A percentile compares a stretch with the other conserved stretches of the same genome.
phyloP scores from a whole-genome alignment of 2,329 filamentous ascomycete species.

The Fusarium sp. region DNA sequence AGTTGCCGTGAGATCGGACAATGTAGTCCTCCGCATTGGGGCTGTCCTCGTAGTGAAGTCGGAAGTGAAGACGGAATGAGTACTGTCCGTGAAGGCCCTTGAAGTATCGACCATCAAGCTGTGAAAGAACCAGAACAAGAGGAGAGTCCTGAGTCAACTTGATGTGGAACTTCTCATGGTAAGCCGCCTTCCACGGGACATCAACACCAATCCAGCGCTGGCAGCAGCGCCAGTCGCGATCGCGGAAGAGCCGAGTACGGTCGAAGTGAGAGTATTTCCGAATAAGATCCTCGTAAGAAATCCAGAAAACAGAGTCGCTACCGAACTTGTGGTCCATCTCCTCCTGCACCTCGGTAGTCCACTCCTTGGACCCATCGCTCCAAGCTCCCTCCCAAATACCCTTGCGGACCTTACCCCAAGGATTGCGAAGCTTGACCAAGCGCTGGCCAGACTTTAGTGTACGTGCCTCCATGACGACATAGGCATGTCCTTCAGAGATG shows the following conservation, averaged over 20 bases:
- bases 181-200: constrained; percentile 70
- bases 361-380: constrained; percentile 70
- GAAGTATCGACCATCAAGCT: constrained; percentile 71
- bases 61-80: constrained; percentile 59
- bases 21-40: constrained; percentile 67
- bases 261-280: constrained; percentile 71
- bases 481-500: constrained; percentile 68
- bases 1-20: constrained; percentile 67
- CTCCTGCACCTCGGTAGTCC: constrained; percentile 66
- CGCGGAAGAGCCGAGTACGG: constrained; percentile 69
- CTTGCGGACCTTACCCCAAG: constrained; percentile 68
- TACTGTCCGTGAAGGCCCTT: constrained; percentile 70
- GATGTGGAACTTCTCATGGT: constrained; percentile 70
- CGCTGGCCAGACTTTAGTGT: constrained; percentile 62
- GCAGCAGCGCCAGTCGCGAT: constrained; percentile 65
- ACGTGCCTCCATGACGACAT: constrained; percentile 68
- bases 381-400: constrained; percentile 69
- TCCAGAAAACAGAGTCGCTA: constrained; percentile 72
- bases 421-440: constrained; percentile 68
- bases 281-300: constrained; percentile 69
- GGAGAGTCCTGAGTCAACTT: constrained; percentile 65
- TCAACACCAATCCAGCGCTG: constrained; percentile 70
- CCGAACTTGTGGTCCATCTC: constrained; percentile 69
- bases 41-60: constrained; percentile 59
- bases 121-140: constrained; percentile 67